Evolutionary conservation across 441 rosid species (phyloP).

Genomic region (Capsella rubella): DNA sequence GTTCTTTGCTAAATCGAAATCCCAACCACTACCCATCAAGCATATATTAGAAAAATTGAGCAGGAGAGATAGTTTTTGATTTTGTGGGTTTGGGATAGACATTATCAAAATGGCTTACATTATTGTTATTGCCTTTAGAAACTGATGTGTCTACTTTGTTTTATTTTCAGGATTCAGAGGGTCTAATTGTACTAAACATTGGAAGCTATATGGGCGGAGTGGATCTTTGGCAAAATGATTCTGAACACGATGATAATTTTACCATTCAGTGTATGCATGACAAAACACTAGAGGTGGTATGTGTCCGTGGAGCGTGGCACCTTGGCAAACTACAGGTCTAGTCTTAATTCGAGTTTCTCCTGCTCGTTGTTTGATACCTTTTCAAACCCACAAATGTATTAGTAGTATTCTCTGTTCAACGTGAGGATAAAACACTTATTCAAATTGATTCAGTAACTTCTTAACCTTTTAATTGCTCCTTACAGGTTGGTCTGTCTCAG

Average conservation of each 20-base stretch:
- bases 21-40: neutral
- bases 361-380: neutral
- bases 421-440: neutral
- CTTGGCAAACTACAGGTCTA: constrained; percentile 79
- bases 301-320: constrained; percentile 79
- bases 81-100: neutral
- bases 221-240: constrained; percentile 80
- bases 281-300: constrained; percentile 69
- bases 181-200: constrained; percentile 72
- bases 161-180: constrained; percentile 64
- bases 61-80: constrained; percentile 21
- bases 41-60: neutral
- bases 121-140: constrained; percentile 2
- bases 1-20: constrained; percentile 22
- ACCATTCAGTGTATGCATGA: constrained; percentile 66
- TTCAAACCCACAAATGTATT: neutral
- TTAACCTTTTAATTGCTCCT: neutral
- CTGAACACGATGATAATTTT: constrained; percentile 69
- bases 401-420: neutral
- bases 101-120: constrained; percentile 3
- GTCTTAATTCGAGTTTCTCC: constrained; percentile 4
- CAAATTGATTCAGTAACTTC: no score
- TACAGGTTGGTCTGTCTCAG: constrained; percentile 71
- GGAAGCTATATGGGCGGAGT: constrained; percentile 88
- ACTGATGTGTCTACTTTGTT: constrained; percentile 18